Evolutionary conservation across 139 green algal species (phyloP).

Genomic region (Spirogloea muscicola): DNA sequence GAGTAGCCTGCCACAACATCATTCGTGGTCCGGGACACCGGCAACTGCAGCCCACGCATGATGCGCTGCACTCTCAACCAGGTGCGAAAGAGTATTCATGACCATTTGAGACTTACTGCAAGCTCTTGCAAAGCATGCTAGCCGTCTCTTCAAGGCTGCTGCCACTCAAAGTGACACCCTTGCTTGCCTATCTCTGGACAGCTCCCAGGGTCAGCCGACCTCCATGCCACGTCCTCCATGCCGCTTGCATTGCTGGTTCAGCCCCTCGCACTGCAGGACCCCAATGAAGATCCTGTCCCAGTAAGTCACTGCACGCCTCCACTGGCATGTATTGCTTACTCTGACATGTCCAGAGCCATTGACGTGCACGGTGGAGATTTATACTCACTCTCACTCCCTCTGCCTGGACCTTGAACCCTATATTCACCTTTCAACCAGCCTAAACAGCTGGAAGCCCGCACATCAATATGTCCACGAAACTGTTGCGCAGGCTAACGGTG

Average conservation of each 20-base stretch:
- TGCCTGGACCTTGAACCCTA: neutral
- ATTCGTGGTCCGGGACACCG: constrained; percentile 67
- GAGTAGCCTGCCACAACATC: constrained; percentile 45
- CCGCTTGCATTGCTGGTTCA: constrained; percentile 77
- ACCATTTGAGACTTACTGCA: neutral
- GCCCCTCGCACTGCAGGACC: constrained; percentile 73
- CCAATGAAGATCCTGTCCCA: constrained; percentile 67
- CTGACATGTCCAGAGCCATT: neutral
- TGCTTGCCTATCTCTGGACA: neutral
- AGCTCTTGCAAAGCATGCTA: neutral
- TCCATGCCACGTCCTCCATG: constrained; percentile 70
- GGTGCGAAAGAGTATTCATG: constrained; percentile 14
- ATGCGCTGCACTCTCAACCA: constrained; percentile 78
- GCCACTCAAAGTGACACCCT: neutral
- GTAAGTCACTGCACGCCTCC: constrained; percentile 39
- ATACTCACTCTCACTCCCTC: neutral
- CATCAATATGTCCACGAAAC: neutral
- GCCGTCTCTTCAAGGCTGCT: neutral
- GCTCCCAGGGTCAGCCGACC: constrained; percentile 67
- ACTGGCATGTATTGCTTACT: neutral
- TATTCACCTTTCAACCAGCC: neutral
- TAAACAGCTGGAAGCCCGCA: neutral
- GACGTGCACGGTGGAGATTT: too few species aligned
- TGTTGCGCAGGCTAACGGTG: neutral
- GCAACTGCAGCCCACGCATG: constrained; percentile 69